These are phyloP conservation scores for Aspergillus felis DNA, from an alignment of 2,329 filamentous ascomycete species.

Conservation along the genomic window DNA sequence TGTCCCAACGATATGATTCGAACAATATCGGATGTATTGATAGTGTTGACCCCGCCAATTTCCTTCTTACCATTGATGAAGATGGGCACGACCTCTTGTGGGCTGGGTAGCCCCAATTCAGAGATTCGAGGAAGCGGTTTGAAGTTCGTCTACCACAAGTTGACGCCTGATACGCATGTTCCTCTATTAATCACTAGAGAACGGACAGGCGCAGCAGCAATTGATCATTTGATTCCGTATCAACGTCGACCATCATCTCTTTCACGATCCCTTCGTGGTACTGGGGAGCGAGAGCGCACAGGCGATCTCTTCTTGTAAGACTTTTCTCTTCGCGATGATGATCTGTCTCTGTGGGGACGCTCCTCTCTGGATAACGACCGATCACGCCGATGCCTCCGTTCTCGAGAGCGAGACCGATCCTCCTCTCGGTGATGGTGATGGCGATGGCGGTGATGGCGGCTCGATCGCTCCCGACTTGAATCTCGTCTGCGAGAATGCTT, in stretches of 20 bases:
- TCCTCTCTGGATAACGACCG: conserved; percentile 24
- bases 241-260: conserved; percentile 29
- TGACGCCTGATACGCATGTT: not conserved
- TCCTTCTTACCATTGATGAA: not conserved
- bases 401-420: conserved; percentile 28
- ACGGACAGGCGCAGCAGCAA: not conserved
- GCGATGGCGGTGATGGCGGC: conserved; percentile 44
- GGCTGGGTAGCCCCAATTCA: not conserved
- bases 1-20: not conserved
- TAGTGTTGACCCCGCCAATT: not conserved
- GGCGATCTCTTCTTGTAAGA: conserved; percentile 24
- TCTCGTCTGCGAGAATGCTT: conserved; percentile 32
- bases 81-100: not conserved
- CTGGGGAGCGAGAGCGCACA: conserved; percentile 27
- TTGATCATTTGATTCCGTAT: conserved; percentile 7
- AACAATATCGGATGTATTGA: not conserved
- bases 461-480: conserved; percentile 36
- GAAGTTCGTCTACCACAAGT: not conserved
- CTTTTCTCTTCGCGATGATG: conserved; percentile 25
- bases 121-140: not conserved
- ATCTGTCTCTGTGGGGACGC: conserved; percentile 20
- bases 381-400: conserved; percentile 27
- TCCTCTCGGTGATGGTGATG: conserved; percentile 40
- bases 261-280: conserved; percentile 24
- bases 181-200: too few relatives aligned